Base-by-base conservation (phyloP, 2,329 filamentous ascomycete species). In the Ophiostoma populinum region DNA sequence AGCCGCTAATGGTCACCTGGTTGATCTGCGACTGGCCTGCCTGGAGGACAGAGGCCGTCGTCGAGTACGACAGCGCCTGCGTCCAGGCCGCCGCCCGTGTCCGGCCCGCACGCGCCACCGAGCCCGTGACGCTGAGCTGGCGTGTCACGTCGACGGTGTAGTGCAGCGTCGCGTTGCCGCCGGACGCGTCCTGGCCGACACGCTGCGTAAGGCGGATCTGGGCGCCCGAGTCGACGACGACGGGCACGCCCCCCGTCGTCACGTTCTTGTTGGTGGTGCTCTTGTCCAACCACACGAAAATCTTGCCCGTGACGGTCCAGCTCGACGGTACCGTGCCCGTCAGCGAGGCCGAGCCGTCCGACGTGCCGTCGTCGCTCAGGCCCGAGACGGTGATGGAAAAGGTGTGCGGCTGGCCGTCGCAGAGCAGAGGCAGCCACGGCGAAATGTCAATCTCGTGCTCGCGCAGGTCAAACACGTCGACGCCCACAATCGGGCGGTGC, bases 401-500 rank as follows among this genome's bases (percentile, higher is more conserved):
- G 0, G 57, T 70, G 50, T 87, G 80, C 6, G 60, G 44, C 2
- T 58, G 45, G 0, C 73, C 75, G 45, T 86, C 73, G 42, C 68
- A 75, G 1, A 90, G 61, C 2, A 77, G 39, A 1, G 77, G 70
- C 3, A 90, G 58, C 61, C 77, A 90, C 0, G 80, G 74, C 2
- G 80, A 77, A 32, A 92, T 73, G 47, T 92, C 82, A 42, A 92
- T 80, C 50, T 90, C 78, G 42, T 81, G 73, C 50, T 90, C 80
- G 29, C 68, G 62, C 17, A 92, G 59, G 48, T 90, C 80, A 49
- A 83, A 90, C 0, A 80, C 72, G 47, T 90, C 75, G 15, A 80
- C 70, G 1, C 80, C 80, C 3, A 80, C 81, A 36, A 90, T 65
- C 0, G 82, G 82, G 6, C 80, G 63, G 67, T 85, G 83, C 25